Evolutionary conservation across 140 eudicot genomes (phyloP).

Genomic region (Senecio squalidus): DNA sequence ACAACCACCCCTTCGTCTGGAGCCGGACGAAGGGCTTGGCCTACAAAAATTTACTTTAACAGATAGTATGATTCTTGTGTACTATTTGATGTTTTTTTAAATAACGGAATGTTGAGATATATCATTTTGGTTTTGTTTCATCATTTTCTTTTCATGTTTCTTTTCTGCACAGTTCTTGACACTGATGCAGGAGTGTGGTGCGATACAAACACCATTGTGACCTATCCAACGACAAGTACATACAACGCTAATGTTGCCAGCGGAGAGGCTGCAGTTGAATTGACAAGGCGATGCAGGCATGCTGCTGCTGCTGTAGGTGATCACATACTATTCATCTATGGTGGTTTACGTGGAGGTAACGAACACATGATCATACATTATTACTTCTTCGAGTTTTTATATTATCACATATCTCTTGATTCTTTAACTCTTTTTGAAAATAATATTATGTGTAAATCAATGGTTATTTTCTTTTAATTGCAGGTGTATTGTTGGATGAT

Average conservation of each 20-base stretch:
- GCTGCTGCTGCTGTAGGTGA: slow-evolving; percentile 99
- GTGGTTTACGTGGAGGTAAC: slow-evolving; percentile 99
- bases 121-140: slow-evolving; percentile 14
- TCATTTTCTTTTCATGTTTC: background rate
- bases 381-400: background rate
- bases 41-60: no score
- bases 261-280: slow-evolving; percentile 97
- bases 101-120: slow-evolving; percentile 2
- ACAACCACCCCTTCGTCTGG: no score
- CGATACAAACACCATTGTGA: slow-evolving; percentile 92
- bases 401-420: background rate
- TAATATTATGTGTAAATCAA: background rate
- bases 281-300: slow-evolving; percentile 96
- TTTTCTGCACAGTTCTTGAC: slow-evolving; percentile 68
- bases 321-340: slow-evolving; percentile 82
- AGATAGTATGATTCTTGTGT: no score
- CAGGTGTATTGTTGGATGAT: slow-evolving; percentile 94
- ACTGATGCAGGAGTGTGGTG: slow-evolving; percentile 99
- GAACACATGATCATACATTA: slow-evolving; percentile 23
- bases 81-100: background rate
- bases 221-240: slow-evolving; percentile 90
- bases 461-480: slow-evolving; percentile 7
- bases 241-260: slow-evolving; percentile 99
- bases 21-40: no score
- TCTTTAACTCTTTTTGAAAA: background rate